Percentiles rank a stretch among this genome's conserved stretches.
These are phyloP conservation scores for sunflower (Helianthus annuus) DNA, from an alignment of 129 eudicot genomes.

Conservation along the genomic window HanXRQr2.0-SUNRISE NC_035445.2:111020801-111021300, in stretches of 20 bases:
- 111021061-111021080: conserved; percentile 54
- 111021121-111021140: neutral
- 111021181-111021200: conserved; percentile 78
- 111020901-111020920: neutral
- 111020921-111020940: conserved; percentile 47
- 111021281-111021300: neutral
- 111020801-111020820: conserved; percentile 86
- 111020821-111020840: conserved; percentile 25
- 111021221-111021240: conserved; percentile 56
- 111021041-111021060: conserved; percentile 74
- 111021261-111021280: neutral
- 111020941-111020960: conserved; percentile 84
- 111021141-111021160: neutral
- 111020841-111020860: neutral
- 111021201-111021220: conserved; percentile 87
- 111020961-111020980: conserved; percentile 73
- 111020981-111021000: conserved; percentile 85
- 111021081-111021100: neutral
- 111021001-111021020: conserved; percentile 93
- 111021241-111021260: neutral
- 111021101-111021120: neutral
- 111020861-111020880: neutral
- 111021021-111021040: conserved; percentile 72
- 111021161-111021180: conserved; percentile 42
- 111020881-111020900: neutral